These are phyloP conservation scores for Zopfia rhizophila DNA, from an alignment of 2,329 filamentous ascomycete genomes.

Conservation along the genomic window DNA sequence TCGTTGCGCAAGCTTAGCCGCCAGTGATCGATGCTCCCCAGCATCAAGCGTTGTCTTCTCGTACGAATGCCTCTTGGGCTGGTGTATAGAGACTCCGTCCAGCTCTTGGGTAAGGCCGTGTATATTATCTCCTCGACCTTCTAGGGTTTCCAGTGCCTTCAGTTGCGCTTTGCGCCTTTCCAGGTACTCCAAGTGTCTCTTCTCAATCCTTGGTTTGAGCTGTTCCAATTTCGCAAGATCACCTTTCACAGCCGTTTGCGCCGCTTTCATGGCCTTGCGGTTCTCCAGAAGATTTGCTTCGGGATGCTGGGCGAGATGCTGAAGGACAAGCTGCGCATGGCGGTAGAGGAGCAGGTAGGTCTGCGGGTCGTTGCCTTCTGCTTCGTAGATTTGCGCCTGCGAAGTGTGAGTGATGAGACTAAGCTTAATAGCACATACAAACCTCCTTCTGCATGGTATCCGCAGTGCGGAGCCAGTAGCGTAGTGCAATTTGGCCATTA, in stretches of 20 bases:
- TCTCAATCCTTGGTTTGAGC: conserved; percentile 81
- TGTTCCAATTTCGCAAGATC: conserved; percentile 78
- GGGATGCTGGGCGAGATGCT: conserved; percentile 79
- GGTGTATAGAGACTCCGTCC: conserved; percentile 32
- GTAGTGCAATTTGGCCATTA: conserved; percentile 78
- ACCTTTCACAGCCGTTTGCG: conserved; percentile 69
- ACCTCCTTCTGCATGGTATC: conserved; percentile 85
- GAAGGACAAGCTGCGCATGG: conserved; percentile 84
- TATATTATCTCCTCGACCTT: conserved; percentile 28
- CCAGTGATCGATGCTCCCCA: conserved; percentile 42
- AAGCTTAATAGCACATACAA: conserved; percentile 37
- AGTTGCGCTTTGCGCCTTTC: conserved; percentile 37
- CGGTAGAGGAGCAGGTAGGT: conserved; percentile 93
- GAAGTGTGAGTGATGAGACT: conserved; percentile 28
- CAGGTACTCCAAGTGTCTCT: conserved; percentile 67
- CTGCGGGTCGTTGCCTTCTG: conserved; percentile 85
- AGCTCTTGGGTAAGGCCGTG: conserved; percentile 31
- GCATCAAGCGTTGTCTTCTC: conserved; percentile 45
- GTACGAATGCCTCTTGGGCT: conserved; percentile 32
- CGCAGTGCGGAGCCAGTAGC: conserved; percentile 83
- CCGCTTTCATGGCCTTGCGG: conserved; percentile 63
- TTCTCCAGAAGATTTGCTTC: conserved; percentile 74
- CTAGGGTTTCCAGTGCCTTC: conserved; percentile 37
- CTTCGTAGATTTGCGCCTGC: conserved; percentile 84
- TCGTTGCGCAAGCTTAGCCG: conserved; percentile 46